Evolutionary conservation across 1,139 yeast species (phyloP), one percentile per base, ranked within the genome.

Genomic region (Meyerozyma sp.): DNA sequence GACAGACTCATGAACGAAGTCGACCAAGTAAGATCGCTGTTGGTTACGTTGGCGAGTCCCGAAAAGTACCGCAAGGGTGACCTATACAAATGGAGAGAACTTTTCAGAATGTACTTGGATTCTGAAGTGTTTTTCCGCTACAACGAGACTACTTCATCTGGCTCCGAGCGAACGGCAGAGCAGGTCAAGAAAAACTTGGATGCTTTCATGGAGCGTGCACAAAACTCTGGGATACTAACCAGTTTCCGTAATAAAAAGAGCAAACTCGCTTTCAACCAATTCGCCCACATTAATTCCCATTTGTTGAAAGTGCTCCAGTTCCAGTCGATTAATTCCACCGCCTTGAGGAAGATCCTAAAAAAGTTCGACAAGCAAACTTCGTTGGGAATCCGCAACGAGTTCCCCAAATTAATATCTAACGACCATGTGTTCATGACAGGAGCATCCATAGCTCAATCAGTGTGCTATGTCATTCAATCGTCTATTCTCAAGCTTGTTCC

Each of bases 351-450:
- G 59, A 84, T 84, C 48, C 65, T 84, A 53, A 84, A 84, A 57
- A 84, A 84, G 56, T 84, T 84, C 53, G 90, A 84, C 54, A 84
- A 84, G 58, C 84, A 79, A 52, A 84, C 93, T 0, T 68, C 80
- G 3, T 63, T 84, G 32, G 73, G 76, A 26, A 70, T 82, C 2
- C 70, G 75, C 38, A 46, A 61, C 11, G 59, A 66, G 38, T 74
- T 80, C 46, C 82, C 82, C 0, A 65, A 68, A 55, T 55, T 74
- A 32, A 63, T 78, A 11, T 64, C 71, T 8, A 58, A 66, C 29
- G 75, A 75, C 44, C 78, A 80, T 43, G 64, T 75, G 40, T 66
- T 70, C 50, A 63, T 72, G 46, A 63, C 62, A 8, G 77, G 78
- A 32, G 66, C 70, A 7, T 77, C 84, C 2, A 61, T 82, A 32